Conservation (phyloP, 1,284 basidiomycete genomes). For the Puccinia polysora region DNA sequence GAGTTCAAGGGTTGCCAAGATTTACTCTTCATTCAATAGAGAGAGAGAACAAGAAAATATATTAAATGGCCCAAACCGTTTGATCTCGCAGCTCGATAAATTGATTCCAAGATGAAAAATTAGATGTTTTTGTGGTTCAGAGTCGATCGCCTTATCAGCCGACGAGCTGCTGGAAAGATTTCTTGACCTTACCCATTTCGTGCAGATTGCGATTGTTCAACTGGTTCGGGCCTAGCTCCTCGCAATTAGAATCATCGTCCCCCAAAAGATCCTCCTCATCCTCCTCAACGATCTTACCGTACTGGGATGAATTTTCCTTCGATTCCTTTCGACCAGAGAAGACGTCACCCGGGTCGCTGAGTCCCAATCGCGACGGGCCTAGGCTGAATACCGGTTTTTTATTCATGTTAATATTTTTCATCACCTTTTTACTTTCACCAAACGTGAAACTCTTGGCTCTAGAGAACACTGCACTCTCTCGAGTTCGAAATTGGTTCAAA, state of each 20-base stretch:
- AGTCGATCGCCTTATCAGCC: too few species aligned
- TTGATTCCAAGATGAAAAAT: too few species aligned
- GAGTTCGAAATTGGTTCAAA: constrained; percentile 78
- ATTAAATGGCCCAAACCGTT: too few species aligned
- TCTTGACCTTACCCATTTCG: too few species aligned
- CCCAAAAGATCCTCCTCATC: constrained; percentile 14
- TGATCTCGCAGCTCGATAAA: too few species aligned
- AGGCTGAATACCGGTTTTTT: constrained; percentile 2
- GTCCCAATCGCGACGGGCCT: background rate
- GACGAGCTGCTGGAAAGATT: too few species aligned
- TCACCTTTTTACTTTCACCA: constrained; percentile 56
- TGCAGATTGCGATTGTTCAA: background rate
- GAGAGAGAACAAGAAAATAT: too few species aligned
- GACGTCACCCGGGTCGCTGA: background rate
- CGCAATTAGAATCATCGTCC: too few species aligned
- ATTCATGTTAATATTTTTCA: background rate
- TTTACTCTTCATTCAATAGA: too few species aligned
- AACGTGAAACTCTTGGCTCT: constrained; percentile 84
- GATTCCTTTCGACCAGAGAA: background rate
- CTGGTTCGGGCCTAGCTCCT: background rate
- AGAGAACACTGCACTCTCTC: constrained; percentile 61
- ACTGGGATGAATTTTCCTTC: background rate
- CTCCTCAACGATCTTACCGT: constrained; percentile 1
- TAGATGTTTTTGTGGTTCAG: too few species aligned
- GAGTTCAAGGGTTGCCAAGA: too few species aligned